Evolutionary conservation across 257 asterid genomes (phyloP), one percentile per base, ranked within the genome.

Genomic region (Solanum lycopersicoides): DNA sequence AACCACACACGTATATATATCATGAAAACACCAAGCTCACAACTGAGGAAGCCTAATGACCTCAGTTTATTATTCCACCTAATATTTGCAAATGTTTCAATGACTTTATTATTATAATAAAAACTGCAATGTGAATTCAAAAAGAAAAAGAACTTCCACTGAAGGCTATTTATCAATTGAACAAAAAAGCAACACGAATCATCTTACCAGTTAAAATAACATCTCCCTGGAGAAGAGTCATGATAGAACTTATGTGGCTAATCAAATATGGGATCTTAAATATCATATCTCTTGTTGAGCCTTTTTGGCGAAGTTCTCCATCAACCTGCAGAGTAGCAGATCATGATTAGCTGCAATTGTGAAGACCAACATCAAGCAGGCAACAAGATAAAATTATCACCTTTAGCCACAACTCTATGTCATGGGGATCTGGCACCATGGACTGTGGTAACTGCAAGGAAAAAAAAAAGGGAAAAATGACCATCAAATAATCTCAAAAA

Each of bases 161-260:
- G 42, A 87, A 32, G 56, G 34, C 82, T 37, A 85, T 35, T 47
- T 69, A 42, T 42, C 47, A 88, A 50, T 30, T 59, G 5, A 56
- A 25, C 39, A 69, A 86, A 86, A 47, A 60, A 82, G 89, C 69
- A 69, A 32, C n/a, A 60, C 50, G 77, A 42, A 25, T 72, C 23
- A 7, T 83, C 68, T 9, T 90, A 94, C 99, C 99, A 88, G 99
- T 97, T 85, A 97, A 92, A 85, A 97, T 95, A 89, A 97, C 92
- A 71, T 96, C 99, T 86, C 99, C 99, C 92, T 96, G 98, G 56
- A 96, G 93, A 88, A 97, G 99, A 2, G 99, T 97, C 92, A 96
- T 93, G 89, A 97, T 87, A 73, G 98, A 96, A 89, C 99, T 96
- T 92, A 97, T 96, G 92, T 96, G 96, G 95, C 99, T 96, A 72